Evolutionary conservation across 257 asterid genomes (phyloP).

Genomic region (Capsicum rhomboideum): DNA sequence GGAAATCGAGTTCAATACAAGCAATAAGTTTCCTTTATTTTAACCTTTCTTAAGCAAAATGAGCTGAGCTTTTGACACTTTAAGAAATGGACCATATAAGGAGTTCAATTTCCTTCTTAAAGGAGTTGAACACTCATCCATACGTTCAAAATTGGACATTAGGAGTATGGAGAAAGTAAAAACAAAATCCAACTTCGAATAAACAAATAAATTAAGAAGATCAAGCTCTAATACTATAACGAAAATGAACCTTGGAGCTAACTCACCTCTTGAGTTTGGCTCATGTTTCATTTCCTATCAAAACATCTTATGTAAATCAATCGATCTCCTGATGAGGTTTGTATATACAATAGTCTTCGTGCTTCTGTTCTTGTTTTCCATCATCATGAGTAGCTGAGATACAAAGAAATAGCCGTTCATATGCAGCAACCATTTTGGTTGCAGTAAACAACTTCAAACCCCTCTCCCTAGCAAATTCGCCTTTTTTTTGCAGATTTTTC

Average conservation of each 20-base stretch:
- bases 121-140: background rate
- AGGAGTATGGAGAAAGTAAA: background rate
- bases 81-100: too few species aligned
- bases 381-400: slow-evolving; percentile 21
- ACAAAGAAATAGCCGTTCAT: slow-evolving; percentile 65
- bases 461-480: slow-evolving; percentile 42
- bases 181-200: background rate
- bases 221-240: background rate
- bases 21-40: too few species aligned
- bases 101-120: background rate
- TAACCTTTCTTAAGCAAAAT: too few species aligned
- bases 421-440: slow-evolving; percentile 61
- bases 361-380: background rate
- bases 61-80: too few species aligned
- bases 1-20: too few species aligned
- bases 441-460: slow-evolving; percentile 57
- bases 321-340: background rate
- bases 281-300: background rate
- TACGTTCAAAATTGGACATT: background rate
- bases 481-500: slow-evolving; percentile 32
- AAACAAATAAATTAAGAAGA: background rate
- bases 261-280: background rate
- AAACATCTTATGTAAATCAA: background rate
- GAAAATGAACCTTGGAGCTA: background rate
- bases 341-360: slow-evolving; percentile 10